Percentiles rank a stretch among this genome's conserved stretches.
Evolutionary conservation across 139 green algal genomes (phyloP).

Genomic region (Micromonas commoda): DNA sequence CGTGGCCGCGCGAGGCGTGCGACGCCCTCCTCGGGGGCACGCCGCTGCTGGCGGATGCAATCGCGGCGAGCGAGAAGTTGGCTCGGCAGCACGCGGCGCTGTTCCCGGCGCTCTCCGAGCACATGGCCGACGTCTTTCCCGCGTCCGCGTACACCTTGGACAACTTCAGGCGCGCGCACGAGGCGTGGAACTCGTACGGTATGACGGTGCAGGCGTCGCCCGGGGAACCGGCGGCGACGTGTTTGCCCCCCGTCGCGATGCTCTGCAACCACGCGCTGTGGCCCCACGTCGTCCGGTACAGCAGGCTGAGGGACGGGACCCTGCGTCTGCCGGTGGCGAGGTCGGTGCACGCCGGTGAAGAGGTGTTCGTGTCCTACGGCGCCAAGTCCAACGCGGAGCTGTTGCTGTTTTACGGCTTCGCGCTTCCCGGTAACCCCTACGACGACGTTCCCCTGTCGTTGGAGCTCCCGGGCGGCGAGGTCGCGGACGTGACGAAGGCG

Average conservation of each 20-base stretch:
- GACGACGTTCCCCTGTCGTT: neutral
- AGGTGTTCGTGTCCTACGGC: constrained; percentile 28
- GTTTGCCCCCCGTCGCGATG: neutral
- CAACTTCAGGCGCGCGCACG: neutral
- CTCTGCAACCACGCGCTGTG: neutral
- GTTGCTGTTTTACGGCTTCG: constrained; percentile 17
- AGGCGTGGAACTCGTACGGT: neutral
- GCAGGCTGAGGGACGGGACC: neutral
- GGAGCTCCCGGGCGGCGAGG: neutral
- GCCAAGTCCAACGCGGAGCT: constrained; percentile 6
- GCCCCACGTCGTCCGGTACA: constrained; percentile 6
- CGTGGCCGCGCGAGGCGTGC: neutral
- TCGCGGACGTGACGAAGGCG: neutral
- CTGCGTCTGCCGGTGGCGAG: neutral
- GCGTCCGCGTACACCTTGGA: neutral
- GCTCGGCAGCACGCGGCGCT: neutral
- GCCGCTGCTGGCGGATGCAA: neutral
- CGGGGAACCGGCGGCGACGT: neutral
- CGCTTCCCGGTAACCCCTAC: neutral
- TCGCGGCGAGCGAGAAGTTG: neutral
- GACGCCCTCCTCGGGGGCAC: neutral
- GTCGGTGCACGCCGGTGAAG: neutral
- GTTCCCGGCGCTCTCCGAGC: neutral
- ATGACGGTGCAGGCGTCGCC: neutral
- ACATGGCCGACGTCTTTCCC: neutral